Base-by-base conservation (phyloP, 441 rosid species). In the Bruguiera hainesii region DNA sequence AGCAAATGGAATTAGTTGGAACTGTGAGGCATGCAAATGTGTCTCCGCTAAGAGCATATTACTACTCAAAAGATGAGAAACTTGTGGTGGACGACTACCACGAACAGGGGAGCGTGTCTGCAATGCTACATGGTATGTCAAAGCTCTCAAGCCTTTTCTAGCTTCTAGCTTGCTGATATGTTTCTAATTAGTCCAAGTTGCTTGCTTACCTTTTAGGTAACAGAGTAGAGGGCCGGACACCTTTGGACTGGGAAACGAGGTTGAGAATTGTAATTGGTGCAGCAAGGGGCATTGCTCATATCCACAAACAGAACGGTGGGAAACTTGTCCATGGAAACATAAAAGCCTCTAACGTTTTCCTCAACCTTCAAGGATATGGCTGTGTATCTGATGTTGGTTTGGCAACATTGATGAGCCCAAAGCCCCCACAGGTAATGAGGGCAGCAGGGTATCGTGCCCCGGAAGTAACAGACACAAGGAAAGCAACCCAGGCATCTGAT, bases 1-100 rank as follows among this genome's bases (percentile, higher is more conserved):
- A 88, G 73, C 98, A 88, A 68, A 86, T 89, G 93, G 91, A 87
- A 73, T 66, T 83, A 25, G 77, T 90, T 19, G 98, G 98, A 7
- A 81, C 66, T 15, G 83, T 89, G n/a, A 86, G 72, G 65, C 98
- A 94, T 20, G 85, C 78, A 70, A 88, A 94, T 53, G 83, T 91
- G 68, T 81, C 81, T 60, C 80, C 88, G 0, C 62, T 94, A 4
- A 83, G 98, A 50, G 99, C 98, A 16, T 94, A 89, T 79, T 91
- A 84, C 71, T 85, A 85, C 69, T 88, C 98, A 13, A 91, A 91
- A 72, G 98, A 94, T 71, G 94, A 94, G 85, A 94, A 87, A 81
- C 91, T 94, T 49, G 76, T 87, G 69, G 91, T 94, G 4, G 82
- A 82, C 39, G 98, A 91, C 76, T 89, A 79, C 72, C 80, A 78